A percentile compares a stretch with the other conserved stretches of the same genome.
Evolutionary conservation across 129 eudicot genomes (phyloP).

Genomic region (Flaveria linearis): DNA sequence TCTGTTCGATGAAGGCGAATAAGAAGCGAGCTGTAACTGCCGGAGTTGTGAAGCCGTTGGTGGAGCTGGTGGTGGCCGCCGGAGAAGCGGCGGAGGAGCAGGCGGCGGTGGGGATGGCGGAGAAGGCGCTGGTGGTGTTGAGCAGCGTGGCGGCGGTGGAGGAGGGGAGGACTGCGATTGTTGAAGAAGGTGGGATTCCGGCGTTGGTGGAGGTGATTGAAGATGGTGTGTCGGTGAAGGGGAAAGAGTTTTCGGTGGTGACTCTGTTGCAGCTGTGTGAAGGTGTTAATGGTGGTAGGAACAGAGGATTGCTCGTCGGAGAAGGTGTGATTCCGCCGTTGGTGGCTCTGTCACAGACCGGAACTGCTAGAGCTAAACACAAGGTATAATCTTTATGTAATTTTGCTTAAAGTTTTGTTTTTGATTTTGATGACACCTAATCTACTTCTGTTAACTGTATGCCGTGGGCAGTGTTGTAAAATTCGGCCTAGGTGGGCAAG

Average conservation of each 20-base stretch:
- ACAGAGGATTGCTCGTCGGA: constrained; percentile 73
- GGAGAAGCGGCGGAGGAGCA: constrained; percentile 49
- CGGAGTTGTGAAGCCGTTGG: constrained; percentile 84
- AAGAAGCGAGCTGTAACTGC: constrained; percentile 85
- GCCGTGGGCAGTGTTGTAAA: too few species aligned
- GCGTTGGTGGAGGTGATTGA: constrained; percentile 81
- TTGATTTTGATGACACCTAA: background rate
- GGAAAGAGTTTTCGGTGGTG: constrained; percentile 81
- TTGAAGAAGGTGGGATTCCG: constrained; percentile 72
- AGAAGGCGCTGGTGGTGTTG: constrained; percentile 87
- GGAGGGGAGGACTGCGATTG: constrained; percentile 60
- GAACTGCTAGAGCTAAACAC: constrained; percentile 80
- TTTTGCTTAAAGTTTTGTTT: background rate
- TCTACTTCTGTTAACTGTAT: too few species aligned
- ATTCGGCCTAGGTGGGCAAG: too few species aligned
- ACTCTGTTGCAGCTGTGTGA: constrained; percentile 62
- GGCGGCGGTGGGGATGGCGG: constrained; percentile 74
- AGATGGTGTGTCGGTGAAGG: constrained; percentile 65
- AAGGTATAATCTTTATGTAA: constrained; percentile 49
- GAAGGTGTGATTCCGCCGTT: constrained; percentile 95
- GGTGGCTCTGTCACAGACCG: constrained; percentile 83
- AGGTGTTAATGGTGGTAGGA: constrained; percentile 47
- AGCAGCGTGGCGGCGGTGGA: constrained; percentile 66
- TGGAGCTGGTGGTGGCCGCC: constrained; percentile 57
- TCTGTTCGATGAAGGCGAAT: constrained; percentile 70